These are phyloP conservation scores for Alternaria brassicae DNA, from an alignment of 2,329 filamentous ascomycete genomes.

Conservation along the genomic window DNA sequence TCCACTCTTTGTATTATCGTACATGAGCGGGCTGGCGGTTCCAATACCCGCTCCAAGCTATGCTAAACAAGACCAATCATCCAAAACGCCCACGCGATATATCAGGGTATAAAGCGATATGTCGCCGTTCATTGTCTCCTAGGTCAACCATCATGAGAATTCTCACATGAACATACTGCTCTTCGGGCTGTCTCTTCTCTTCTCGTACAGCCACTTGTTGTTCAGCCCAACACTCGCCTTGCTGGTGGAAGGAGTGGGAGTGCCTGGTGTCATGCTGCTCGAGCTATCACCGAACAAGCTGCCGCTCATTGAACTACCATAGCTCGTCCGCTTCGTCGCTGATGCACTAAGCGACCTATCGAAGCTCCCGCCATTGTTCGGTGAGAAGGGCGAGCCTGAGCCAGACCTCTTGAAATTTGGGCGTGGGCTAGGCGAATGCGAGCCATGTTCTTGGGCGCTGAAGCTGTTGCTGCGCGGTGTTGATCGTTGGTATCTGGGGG, in stretches of 20 bases:
- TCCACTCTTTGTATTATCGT: constrained; percentile 18
- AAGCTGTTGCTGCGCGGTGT: constrained; percentile 68
- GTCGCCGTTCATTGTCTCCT: constrained; percentile 9
- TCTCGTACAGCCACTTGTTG: constrained; percentile 95
- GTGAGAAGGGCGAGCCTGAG: constrained; percentile 58
- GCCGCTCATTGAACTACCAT: constrained; percentile 59
- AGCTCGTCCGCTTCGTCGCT: constrained; percentile 66
- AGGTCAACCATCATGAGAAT: neutral
- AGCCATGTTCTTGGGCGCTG: constrained; percentile 55
- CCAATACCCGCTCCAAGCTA: constrained; percentile 2
- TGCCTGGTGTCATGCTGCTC: constrained; percentile 59
- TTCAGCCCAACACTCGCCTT: constrained; percentile 79
- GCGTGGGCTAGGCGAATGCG: constrained; percentile 64
- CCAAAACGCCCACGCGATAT: constrained; percentile 37
- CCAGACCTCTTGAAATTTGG: constrained; percentile 34
- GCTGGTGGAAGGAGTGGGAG: constrained; percentile 68
- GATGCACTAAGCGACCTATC: constrained; percentile 68
- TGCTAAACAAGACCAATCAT: constrained; percentile 1
- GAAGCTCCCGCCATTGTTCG: constrained; percentile 60
- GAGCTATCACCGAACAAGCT: constrained; percentile 49
- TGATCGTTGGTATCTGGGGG: constrained; percentile 83
- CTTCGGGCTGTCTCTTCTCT: constrained; percentile 64
- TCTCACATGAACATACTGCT: constrained; percentile 39
- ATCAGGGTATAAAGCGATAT: constrained; percentile 44
- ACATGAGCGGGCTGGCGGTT: neutral